Conservation (phyloP, 192 early-diverging fungal genomes). For the Blastocladiella britannica region DNA sequence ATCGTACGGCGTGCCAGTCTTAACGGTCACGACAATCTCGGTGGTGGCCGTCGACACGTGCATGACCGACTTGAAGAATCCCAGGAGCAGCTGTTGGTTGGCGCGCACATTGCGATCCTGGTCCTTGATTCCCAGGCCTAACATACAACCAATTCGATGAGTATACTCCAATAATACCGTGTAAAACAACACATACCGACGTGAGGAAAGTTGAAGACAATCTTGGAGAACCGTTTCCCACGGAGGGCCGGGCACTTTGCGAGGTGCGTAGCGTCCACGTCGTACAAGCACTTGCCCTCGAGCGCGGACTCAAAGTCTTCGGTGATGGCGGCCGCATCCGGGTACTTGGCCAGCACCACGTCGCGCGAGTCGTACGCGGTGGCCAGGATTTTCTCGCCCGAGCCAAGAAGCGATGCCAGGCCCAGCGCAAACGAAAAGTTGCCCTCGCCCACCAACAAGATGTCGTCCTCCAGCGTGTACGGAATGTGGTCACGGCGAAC, state of each 20-base stretch:
- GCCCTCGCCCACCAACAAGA: slow-evolving; percentile 9
- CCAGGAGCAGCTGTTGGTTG: slow-evolving; percentile 50
- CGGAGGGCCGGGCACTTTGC: slow-evolving; percentile 31
- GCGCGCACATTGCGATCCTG: slow-evolving; percentile 56
- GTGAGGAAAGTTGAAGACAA: slow-evolving; percentile 95
- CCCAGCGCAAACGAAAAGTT: slow-evolving; percentile 81
- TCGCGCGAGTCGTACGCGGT: slow-evolving; percentile 54
- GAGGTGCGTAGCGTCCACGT: slow-evolving; percentile 57
- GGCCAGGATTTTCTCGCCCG: slow-evolving; percentile 39
- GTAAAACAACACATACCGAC: slow-evolving; percentile 26
- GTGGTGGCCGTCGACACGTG: slow-evolving; percentile 3
- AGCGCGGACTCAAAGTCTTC: slow-evolving; percentile 23
- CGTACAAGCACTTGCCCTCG: slow-evolving; percentile 49
- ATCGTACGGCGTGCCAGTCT: slow-evolving; percentile 67
- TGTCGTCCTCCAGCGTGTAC: slow-evolving; percentile 4
- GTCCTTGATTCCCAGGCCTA: slow-evolving; percentile 77
- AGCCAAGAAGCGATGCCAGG: slow-evolving; percentile 32
- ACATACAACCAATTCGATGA: slow-evolving; percentile 1
- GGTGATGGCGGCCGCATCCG: slow-evolving; percentile 44
- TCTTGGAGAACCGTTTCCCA: slow-evolving; percentile 42
- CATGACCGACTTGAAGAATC: slow-evolving; percentile 33
- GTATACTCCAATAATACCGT: too few relatives aligned
- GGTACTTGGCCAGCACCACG: slow-evolving; percentile 54
- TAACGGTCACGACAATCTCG: slow-evolving; percentile 69
- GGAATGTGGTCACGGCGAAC: too few relatives aligned